Evolutionary conservation across 306 rosid genomes (phyloP), one percentile per base, ranked within the genome.

Genomic region (Begonia peltatifolia): DNA sequence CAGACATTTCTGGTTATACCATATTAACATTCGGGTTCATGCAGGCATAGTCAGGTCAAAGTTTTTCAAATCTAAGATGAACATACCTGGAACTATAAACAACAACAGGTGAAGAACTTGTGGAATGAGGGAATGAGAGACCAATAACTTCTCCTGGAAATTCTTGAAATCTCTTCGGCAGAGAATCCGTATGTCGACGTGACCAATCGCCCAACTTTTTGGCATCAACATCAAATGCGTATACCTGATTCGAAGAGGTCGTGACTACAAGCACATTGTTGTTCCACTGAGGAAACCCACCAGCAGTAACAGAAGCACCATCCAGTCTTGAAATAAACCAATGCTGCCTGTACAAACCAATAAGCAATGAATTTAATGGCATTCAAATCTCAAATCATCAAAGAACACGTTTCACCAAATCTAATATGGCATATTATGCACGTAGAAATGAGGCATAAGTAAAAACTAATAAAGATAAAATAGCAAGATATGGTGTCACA

Each of bases 71-170:
- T 17, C 53, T 41, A 49, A 41, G 42, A 57, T 18, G 56, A 18
- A 23, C 9, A 51, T 75, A 92, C 99, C 99, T 92, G 75, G 99
- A 76, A 61, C 99, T 92, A 65, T 92, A 92, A 54, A 92, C 86
- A 50, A 86, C 84, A 30, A 75, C 93, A 2, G 86, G 67, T 11
- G 90, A 67, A 20, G 87, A 75, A 50, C 68, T 69, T 56, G 85
- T 47, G 0, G 82, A 76, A 52, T 90, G 88, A 22, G 92, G 77
- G 68, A 92, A 92, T 30, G 96, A 92, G 42, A 92, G 84, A 63
- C 99, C 96, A 11, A 86, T 81, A 50, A 92, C 96, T 74, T 86
- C 99, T 47, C 99, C 99, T 4, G 99, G 99, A 79, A 92, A 92
- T 57, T 92, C 96, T 55, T 79, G 99, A 57, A 62, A 86, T 71